Conservation (phyloP, 2,329 filamentous ascomycete species). For the Paecilomyces sp. region DNA sequence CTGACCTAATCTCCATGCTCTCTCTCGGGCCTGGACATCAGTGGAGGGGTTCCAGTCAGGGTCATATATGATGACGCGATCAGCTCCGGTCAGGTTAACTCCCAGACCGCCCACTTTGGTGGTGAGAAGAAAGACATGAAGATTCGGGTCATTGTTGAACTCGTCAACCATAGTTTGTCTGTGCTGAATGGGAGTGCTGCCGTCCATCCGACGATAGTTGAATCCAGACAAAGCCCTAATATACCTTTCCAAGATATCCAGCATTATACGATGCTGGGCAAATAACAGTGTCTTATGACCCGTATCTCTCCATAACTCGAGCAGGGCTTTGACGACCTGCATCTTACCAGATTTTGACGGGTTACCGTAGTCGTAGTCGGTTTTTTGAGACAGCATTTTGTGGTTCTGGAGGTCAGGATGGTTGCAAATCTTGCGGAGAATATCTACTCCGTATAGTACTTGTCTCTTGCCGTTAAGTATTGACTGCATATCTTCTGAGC, state of each 20-base stretch:
- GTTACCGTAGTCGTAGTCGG: constrained; percentile 69
- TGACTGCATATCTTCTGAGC: constrained; percentile 75
- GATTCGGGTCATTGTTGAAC: constrained; percentile 73
- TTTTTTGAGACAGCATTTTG: constrained; percentile 49
- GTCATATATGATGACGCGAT: constrained; percentile 96
- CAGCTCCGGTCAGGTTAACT: constrained; percentile 88
- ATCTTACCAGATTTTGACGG: constrained; percentile 84
- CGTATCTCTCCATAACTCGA: constrained; percentile 84
- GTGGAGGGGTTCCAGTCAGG: constrained; percentile 99
- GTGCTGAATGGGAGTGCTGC: constrained; percentile 77
- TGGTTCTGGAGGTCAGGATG: constrained; percentile 84
- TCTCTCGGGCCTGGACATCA: constrained; percentile 87
- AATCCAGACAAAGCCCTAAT: constrained; percentile 61
- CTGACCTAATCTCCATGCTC: constrained; percentile 92
- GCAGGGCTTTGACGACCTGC: constrained; percentile 81
- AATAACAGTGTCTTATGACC: constrained; percentile 93
- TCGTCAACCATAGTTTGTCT: constrained; percentile 86
- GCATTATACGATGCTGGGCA: constrained; percentile 88
- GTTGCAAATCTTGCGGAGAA: constrained; percentile 93
- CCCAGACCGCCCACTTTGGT: constrained; percentile 93
- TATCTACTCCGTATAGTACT: constrained; percentile 82
- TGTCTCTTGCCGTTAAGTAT: constrained; percentile 71
- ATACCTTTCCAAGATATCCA: constrained; percentile 85
- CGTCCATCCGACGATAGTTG: constrained; percentile 86
- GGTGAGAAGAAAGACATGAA: constrained; percentile 87